These are phyloP conservation scores for Pleurostoma richardsiae DNA, from an alignment of 2,329 filamentous ascomycete species.

Conservation along the genomic window DNA sequence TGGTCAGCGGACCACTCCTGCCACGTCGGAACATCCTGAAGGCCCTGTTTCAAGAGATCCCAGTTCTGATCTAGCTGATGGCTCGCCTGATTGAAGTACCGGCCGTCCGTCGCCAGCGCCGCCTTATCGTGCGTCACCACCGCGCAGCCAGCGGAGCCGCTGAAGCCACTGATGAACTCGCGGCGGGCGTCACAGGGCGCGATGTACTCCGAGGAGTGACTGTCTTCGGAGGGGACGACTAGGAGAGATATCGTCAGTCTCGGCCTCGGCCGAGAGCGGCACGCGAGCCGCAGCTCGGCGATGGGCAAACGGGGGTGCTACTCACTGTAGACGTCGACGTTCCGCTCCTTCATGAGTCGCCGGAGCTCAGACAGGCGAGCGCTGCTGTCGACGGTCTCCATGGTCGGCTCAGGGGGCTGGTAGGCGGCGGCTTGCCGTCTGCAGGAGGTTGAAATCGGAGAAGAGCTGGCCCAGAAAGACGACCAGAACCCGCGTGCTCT, in stretches of 20 bases:
- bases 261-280: constrained; percentile 5
- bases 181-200: constrained; percentile 89
- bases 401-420: constrained; percentile 26
- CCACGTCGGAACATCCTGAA: constrained; percentile 94
- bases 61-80: constrained; percentile 91
- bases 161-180: constrained; percentile 90
- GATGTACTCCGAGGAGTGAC: constrained; percentile 97
- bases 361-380: constrained; percentile 71
- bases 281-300: too few species aligned
- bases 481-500: background rate
- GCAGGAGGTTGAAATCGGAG: constrained; percentile 12
- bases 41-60: constrained; percentile 84
- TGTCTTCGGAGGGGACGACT: constrained; percentile 97
- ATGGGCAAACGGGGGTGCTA: constrained; percentile 12
- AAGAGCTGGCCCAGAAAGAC: background rate
- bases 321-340: constrained; percentile 89
- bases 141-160: constrained; percentile 89
- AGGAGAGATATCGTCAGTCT: constrained; percentile 26
- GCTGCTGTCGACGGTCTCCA: constrained; percentile 77
- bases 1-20: constrained; percentile 93
- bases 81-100: constrained; percentile 95
- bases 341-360: constrained; percentile 78
- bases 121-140: constrained; percentile 84
- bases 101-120: constrained; percentile 86
- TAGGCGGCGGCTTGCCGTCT: constrained; percentile 18